Conservation (phyloP, 768 basidiomycete species). For the Suillus decipiens region DNA sequence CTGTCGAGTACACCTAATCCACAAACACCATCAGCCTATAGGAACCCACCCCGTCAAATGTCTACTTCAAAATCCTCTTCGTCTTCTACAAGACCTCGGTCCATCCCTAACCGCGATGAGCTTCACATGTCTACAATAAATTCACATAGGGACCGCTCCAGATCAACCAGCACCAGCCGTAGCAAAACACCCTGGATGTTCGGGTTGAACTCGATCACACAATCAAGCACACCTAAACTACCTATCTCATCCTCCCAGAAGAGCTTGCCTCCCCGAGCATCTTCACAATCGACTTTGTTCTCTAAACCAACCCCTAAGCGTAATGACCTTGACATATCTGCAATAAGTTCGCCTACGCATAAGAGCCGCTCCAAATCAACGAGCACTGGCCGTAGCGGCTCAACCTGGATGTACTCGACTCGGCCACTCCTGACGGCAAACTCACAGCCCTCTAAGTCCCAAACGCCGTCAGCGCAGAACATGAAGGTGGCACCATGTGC, state of each 20-base stretch:
- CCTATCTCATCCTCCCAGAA: conserved; percentile 23
- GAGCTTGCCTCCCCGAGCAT: conserved; percentile 18
- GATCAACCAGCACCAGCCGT: conserved; percentile 29
- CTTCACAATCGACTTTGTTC: conserved; percentile 25
- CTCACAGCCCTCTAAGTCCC: conserved; percentile 28
- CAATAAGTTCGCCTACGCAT: conserved; percentile 33
- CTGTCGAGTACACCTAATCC: conserved; percentile 28
- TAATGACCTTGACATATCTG: conserved; percentile 31
- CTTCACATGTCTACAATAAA: conserved; percentile 34
- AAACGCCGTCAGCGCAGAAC: conserved; percentile 21
- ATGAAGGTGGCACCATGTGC: too few species aligned
- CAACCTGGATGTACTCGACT: conserved; percentile 30
- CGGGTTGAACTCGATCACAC: conserved; percentile 27
- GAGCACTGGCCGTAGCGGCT: conserved; percentile 25
- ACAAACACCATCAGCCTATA: conserved; percentile 22
- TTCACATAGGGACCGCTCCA: conserved; percentile 32
- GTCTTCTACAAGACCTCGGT: conserved; percentile 29
- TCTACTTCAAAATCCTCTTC: conserved; percentile 21
- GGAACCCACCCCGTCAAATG: conserved; percentile 18
- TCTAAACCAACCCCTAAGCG: conserved; percentile 33
- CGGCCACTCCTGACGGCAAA: conserved; percentile 28
- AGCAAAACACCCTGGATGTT: conserved; percentile 27
- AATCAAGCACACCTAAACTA: conserved; percentile 26
- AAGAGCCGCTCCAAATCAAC: conserved; percentile 32
- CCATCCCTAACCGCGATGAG: conserved; percentile 30